These are phyloP conservation scores for Aspergillus bertholletiae DNA, from an alignment of 495 filamentous ascomycete genomes.

Conservation along the genomic window DNA sequence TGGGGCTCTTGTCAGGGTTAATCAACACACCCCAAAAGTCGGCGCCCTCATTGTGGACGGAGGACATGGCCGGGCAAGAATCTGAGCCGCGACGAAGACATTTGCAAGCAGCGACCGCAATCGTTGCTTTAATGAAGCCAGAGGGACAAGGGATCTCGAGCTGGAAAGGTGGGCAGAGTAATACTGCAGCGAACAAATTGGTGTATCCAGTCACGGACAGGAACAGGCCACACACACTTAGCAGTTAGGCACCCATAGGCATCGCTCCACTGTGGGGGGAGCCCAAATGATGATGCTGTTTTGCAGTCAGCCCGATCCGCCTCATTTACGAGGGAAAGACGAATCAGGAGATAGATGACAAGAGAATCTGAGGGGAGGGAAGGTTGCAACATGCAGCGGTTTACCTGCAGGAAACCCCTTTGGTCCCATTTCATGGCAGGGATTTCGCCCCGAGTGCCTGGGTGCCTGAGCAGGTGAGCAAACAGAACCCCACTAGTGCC, in stretches of 20 bases:
- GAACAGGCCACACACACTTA: constrained; percentile 21
- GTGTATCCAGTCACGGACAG: neutral
- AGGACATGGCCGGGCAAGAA: constrained; percentile 28
- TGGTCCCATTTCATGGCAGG: neutral
- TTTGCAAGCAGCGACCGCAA: constrained; percentile 20
- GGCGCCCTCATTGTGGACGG: constrained; percentile 19
- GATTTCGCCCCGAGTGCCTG: neutral
- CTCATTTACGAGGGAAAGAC: constrained; percentile 7
- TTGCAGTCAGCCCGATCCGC: constrained; percentile 16
- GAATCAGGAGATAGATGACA: neutral
- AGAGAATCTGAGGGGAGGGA: neutral
- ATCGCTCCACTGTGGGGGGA: constrained; percentile 35
- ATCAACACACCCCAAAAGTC: constrained; percentile 82
- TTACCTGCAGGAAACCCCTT: neutral
- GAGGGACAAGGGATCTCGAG: constrained; percentile 2
- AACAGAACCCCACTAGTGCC: neutral
- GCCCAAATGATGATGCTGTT: constrained; percentile 15
- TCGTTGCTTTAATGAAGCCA: constrained; percentile 12
- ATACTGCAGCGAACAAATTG: neutral
- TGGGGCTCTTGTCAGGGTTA: constrained; percentile 72
- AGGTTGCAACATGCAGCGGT: neutral
- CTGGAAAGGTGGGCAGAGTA: constrained; percentile 5
- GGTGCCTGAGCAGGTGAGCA: neutral
- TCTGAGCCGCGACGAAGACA: constrained; percentile 18
- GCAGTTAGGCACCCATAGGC: constrained; percentile 39